Percentiles rank a stretch among this genome's conserved stretches.
Conservation (phyloP, 2,329 filamentous ascomycete species). For the Claviceps capensis region DNA sequence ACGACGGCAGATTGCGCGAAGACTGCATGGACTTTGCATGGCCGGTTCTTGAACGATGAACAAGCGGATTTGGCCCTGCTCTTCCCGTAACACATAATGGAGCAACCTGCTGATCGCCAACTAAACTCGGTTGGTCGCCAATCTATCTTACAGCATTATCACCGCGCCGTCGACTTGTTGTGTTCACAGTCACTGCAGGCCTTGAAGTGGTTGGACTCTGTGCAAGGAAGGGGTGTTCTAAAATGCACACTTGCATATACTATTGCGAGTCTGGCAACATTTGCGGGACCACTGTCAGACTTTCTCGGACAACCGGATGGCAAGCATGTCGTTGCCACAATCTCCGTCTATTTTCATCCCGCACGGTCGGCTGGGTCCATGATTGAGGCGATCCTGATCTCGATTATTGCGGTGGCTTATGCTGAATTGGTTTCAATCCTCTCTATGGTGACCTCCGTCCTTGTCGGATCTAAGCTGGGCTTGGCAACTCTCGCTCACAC, state of each 20-base stretch:
- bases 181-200: background rate
- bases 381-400: conserved; percentile 65
- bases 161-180: background rate
- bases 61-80: background rate
- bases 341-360: conserved; percentile 85
- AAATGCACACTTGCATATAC: conserved; percentile 83
- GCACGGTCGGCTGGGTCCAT: conserved; percentile 72
- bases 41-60: background rate
- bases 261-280: conserved; percentile 68
- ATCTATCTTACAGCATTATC: background rate
- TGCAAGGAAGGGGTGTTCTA: conserved; percentile 59
- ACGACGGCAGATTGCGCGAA: conserved; percentile 4
- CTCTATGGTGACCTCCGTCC: conserved; percentile 69
- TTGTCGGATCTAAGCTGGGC: conserved; percentile 53
- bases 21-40: background rate
- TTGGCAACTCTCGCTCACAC: conserved; percentile 59
- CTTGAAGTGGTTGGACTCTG: conserved; percentile 44
- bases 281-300: conserved; percentile 53
- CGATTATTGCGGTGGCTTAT: conserved; percentile 62
- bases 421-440: conserved; percentile 51
- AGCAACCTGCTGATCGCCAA: background rate
- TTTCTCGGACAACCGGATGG: conserved; percentile 72
- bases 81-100: background rate
- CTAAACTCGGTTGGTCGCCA: background rate
- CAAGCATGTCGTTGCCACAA: conserved; percentile 80